These are phyloP conservation scores for Otatea glauca DNA, from an alignment of 176 grass and related monocot genomes.

Conservation along the genomic window DNA sequence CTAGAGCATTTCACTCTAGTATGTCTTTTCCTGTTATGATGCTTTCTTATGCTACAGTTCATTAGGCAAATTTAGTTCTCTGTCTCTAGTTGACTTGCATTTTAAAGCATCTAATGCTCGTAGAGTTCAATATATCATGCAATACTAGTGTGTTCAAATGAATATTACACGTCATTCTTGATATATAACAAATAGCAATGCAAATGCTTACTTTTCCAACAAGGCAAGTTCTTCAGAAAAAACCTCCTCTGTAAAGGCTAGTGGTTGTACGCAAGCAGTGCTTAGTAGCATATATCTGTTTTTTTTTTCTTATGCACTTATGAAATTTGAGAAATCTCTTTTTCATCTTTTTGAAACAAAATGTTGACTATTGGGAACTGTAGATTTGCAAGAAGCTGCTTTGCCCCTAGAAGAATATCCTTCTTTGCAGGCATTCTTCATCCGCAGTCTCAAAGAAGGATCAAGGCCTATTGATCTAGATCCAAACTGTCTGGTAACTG, in stretches of 20 bases:
- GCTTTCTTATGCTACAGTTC: not conserved
- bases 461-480: conserved; percentile 68
- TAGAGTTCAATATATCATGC: not conserved
- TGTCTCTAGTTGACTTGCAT: not conserved
- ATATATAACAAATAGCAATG: not conserved
- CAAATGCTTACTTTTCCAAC: not conserved
- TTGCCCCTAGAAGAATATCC: conserved; percentile 80
- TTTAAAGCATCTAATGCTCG: conserved; percentile 9
- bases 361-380: conserved; percentile 17
- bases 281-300: conserved; percentile 2
- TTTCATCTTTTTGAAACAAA: not conserved
- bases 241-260: not conserved
- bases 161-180: not conserved
- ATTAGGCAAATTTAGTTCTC: not conserved
- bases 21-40: conserved; percentile 5
- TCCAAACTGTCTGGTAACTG: conserved; percentile 84
- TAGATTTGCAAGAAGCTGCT: conserved; percentile 83
- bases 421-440: conserved; percentile 82
- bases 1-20: conserved; percentile 83
- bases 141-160: conserved; percentile 5
- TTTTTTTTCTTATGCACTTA: not conserved
- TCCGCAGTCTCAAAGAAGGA: conserved; percentile 76
- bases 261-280: not conserved
- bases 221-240: not conserved
- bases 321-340: conserved; percentile 20